phyloP scores from a whole-genome alignment of 2,329 filamentous ascomycete genomes.

The Beauveria medogensis region DNA sequence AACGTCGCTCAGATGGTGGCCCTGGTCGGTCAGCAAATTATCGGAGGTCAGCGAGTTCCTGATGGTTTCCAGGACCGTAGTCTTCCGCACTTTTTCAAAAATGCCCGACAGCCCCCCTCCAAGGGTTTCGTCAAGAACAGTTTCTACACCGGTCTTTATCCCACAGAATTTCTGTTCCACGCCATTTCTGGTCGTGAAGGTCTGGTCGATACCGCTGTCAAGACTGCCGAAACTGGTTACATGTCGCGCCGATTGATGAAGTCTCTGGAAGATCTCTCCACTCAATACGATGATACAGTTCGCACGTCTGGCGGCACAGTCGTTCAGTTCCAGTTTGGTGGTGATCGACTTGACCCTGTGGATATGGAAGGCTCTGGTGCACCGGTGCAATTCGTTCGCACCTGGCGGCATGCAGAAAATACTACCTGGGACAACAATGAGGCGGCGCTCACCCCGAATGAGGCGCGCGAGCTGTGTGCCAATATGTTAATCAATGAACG shows the following conservation, averaged over 20 bases:
- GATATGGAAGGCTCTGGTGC: slow-evolving; percentile 95
- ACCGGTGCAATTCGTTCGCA: slow-evolving; percentile 86
- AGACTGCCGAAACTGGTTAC: slow-evolving; percentile 97
- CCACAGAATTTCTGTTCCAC: slow-evolving; percentile 95
- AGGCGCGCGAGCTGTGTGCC: slow-evolving; percentile 63
- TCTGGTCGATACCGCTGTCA: slow-evolving; percentile 96
- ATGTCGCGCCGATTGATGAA: slow-evolving; percentile 99
- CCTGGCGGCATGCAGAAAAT: slow-evolving; percentile 73
- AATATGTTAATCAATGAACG: slow-evolving; percentile 61
- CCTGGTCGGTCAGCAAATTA: slow-evolving; percentile 95
- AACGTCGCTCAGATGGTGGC: slow-evolving; percentile 99
- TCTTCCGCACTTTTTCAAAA: slow-evolving; percentile 90
- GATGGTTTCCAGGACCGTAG: slow-evolving; percentile 96
- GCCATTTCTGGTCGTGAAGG: slow-evolving; percentile 97
- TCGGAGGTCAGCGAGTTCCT: slow-evolving; percentile 81
- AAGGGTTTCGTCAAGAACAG: slow-evolving; percentile 97
- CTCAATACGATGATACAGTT: slow-evolving; percentile 89
- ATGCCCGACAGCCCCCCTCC: slow-evolving; percentile 80
- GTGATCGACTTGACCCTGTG: slow-evolving; percentile 88
- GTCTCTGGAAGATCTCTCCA: slow-evolving; percentile 87
- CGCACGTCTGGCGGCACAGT: slow-evolving; percentile 81
- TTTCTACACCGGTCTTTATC: slow-evolving; percentile 86
- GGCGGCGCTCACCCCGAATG: slow-evolving; percentile 60
- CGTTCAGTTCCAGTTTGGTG: slow-evolving; percentile 96
- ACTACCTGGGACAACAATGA: slow-evolving; percentile 75